Evolutionary conservation across 768 basidiomycete species (phyloP).

Genomic region (Cubamyces lactineus): DNA sequence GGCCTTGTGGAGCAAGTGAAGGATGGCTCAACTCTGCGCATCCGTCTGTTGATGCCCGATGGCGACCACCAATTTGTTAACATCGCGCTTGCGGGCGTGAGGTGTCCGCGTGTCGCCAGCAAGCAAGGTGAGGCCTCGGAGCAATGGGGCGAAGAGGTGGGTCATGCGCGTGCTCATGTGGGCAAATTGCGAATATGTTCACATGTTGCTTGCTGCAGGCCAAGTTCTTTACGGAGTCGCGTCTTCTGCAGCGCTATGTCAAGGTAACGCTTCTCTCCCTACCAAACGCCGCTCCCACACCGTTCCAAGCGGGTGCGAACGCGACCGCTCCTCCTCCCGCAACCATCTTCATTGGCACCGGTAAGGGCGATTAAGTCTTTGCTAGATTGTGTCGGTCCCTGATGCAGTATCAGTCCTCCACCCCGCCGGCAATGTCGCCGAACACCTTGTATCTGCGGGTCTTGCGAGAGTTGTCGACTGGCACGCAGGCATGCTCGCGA

Average conservation of each 20-base stretch:
- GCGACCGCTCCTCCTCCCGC: conserved; percentile 63
- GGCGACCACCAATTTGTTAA: conserved; percentile 91
- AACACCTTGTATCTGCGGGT: conserved; percentile 81
- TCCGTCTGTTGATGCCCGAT: conserved; percentile 85
- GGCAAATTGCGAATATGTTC: conserved; percentile 5
- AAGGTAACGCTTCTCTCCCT: conserved; percentile 79
- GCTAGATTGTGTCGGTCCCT: neutral
- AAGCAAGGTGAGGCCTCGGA: conserved; percentile 81
- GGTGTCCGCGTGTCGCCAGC: conserved; percentile 68
- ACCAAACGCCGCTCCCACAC: conserved; percentile 76
- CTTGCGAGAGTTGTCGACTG: conserved; percentile 93
- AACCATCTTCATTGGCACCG: conserved; percentile 88
- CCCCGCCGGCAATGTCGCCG: conserved; percentile 93
- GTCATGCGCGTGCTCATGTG: conserved; percentile 25
- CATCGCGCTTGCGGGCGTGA: conserved; percentile 81
- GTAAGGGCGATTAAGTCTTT: conserved; percentile 38
- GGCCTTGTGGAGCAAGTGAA: conserved; percentile 93
- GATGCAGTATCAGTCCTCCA: conserved; percentile 61
- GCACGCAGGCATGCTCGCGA: conserved; percentile 95
- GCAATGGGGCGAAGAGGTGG: conserved; percentile 87
- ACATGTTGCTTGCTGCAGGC: conserved; percentile 53
- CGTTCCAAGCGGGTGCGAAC: conserved; percentile 68
- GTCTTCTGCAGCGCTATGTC: conserved; percentile 78
- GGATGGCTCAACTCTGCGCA: conserved; percentile 89
- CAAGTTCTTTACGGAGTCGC: conserved; percentile 91